Percentiles rank a stretch among this genome's conserved stretches.
Evolutionary conservation across 495 filamentous ascomycete genomes (phyloP).

Genomic region (Opeltia flavorubescens): DNA sequence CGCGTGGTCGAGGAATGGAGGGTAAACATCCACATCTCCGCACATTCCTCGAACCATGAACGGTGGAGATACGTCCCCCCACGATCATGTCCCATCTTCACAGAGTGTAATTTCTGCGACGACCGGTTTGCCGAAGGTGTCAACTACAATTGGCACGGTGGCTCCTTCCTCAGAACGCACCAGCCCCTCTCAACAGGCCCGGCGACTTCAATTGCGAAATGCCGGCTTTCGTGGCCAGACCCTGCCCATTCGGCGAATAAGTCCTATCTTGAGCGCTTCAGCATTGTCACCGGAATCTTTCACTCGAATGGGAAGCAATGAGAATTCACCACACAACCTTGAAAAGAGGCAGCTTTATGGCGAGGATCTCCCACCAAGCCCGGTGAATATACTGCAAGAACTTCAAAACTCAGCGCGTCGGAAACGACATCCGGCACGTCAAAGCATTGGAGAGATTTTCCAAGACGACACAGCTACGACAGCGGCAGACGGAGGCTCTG

Average conservation of each 20-base stretch:
- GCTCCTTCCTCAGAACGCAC: slow-evolving; percentile 1
- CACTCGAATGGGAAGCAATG: slow-evolving; percentile 8
- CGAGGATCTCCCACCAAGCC: slow-evolving; percentile 9
- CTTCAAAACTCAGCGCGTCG: slow-evolving; percentile 17
- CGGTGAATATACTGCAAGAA: slow-evolving; percentile 20
- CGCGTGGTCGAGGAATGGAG: background rate
- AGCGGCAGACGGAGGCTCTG: slow-evolving; percentile 1
- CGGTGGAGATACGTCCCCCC: background rate
- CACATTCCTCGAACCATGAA: background rate
- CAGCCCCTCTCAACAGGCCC: slow-evolving; percentile 14
- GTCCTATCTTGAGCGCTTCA: slow-evolving; percentile 10
- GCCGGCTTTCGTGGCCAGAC: slow-evolving; percentile 19
- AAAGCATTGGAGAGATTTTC: slow-evolving; percentile 12
- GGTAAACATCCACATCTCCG: background rate
- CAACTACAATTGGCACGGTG: background rate
- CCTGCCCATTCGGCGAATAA: slow-evolving; percentile 16
- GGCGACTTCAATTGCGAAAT: slow-evolving; percentile 22
- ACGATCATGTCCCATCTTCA: background rate
- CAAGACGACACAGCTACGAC: slow-evolving; percentile 9
- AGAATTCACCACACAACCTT: slow-evolving; percentile 6
- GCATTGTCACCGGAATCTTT: slow-evolving; percentile 2
- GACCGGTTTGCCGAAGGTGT: background rate
- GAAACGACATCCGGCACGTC: slow-evolving; percentile 10
- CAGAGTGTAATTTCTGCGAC: background rate
- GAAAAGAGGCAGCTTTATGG: slow-evolving; percentile 8